These are phyloP conservation scores for Cornus florida DNA, from an alignment of 148 eudicot species.

Conservation along the genomic window DNA sequence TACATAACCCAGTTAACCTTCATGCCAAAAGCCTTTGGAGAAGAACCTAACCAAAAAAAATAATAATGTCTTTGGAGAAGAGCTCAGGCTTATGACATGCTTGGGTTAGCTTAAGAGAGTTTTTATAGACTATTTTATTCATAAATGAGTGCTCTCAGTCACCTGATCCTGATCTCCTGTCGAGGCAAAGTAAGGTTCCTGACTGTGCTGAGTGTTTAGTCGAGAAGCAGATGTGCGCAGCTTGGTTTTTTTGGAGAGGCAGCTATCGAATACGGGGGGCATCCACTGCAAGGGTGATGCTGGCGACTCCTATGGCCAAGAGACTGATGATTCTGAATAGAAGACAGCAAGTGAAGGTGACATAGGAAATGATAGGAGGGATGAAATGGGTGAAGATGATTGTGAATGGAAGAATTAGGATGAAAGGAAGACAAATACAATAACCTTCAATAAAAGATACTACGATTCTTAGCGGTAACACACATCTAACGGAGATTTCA, in stretches of 20 bases:
- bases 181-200: constrained; percentile 91
- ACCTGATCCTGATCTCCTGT: constrained; percentile 74
- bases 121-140: constrained; percentile 75
- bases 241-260: constrained; percentile 97
- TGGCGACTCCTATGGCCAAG: constrained; percentile 67
- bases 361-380: constrained; percentile 65
- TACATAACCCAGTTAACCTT: constrained; percentile 84
- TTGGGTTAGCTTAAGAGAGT: constrained; percentile 93
- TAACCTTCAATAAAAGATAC: constrained; percentile 64
- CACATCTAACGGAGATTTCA: constrained; percentile 1
- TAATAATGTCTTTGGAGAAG: constrained; percentile 99
- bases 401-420: constrained; percentile 68
- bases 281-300: constrained; percentile 77
- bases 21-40: constrained; percentile 98
- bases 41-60: too few relatives aligned
- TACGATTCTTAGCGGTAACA: not conserved
- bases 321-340: constrained; percentile 95
- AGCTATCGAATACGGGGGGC: constrained; percentile 80
- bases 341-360: constrained; percentile 98
- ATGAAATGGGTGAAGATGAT: constrained; percentile 59
- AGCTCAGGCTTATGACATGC: constrained; percentile 98
- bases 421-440: constrained; percentile 56
- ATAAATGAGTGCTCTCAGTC: constrained; percentile 46
- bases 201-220: constrained; percentile 86
- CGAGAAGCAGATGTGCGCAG: constrained; percentile 96